Evolutionary conservation across 2,329 filamentous ascomycete species (phyloP).

Genomic region (Alternaria viburni): DNA sequence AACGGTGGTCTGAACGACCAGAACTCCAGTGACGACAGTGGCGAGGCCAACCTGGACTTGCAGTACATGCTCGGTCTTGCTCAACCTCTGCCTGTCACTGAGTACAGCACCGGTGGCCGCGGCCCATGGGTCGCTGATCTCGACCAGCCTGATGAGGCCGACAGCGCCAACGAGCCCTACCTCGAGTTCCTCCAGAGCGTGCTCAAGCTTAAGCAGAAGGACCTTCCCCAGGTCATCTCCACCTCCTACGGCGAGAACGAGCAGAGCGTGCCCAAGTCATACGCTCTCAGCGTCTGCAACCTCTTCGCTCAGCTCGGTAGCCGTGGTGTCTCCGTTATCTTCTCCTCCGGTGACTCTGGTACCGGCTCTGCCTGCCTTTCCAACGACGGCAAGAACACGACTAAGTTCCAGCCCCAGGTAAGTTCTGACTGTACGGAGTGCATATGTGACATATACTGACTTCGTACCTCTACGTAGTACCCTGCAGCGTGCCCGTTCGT

Average conservation of each 20-base stretch:
- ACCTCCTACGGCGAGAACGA: constrained; percentile 73
- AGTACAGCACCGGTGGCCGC: constrained; percentile 65
- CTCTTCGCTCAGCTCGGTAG: constrained; percentile 69
- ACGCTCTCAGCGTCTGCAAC: constrained; percentile 67
- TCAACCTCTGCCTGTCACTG: constrained; percentile 60
- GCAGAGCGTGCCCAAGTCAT: constrained; percentile 65
- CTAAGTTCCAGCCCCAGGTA: constrained; percentile 61
- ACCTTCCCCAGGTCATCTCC: constrained; percentile 66
- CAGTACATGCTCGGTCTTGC: constrained; percentile 64
- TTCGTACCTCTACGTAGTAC: constrained; percentile 49
- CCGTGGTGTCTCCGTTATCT: constrained; percentile 68
- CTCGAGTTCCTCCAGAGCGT: constrained; percentile 66
- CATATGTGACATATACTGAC: neutral
- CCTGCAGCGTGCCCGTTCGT: constrained; percentile 72
- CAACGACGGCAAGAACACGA: constrained; percentile 64
- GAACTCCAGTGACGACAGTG: constrained; percentile 27
- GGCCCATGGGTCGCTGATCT: constrained; percentile 60
- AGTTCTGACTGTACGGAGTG: neutral
- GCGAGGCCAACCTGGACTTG: constrained; percentile 68
- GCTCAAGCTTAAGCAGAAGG: constrained; percentile 56
- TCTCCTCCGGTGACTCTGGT: constrained; percentile 67
- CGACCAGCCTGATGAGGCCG: constrained; percentile 46
- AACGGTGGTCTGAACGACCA: constrained; percentile 34
- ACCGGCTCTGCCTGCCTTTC: constrained; percentile 60
- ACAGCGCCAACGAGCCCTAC: constrained; percentile 70